phyloP scores from a whole-genome alignment of 2,329 filamentous ascomycete species.

The Aspergillus unguis region DNA sequence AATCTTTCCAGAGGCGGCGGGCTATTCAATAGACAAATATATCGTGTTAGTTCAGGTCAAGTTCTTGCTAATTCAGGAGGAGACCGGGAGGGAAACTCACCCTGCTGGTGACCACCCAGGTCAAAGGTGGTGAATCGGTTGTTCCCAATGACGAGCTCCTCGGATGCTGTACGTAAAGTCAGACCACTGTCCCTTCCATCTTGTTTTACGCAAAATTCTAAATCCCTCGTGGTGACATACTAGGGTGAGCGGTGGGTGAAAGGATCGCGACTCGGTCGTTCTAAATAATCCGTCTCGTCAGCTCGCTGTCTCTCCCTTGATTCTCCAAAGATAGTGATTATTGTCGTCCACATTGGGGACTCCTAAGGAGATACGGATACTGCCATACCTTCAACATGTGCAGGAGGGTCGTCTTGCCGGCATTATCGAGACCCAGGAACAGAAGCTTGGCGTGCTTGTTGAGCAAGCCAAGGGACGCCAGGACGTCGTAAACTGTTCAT shows the following conservation, averaged over 20 bases:
- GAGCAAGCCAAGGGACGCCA: constrained; percentile 79
- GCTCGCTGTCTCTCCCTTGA: background rate
- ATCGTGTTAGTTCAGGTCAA: background rate
- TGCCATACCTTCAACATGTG: constrained; percentile 84
- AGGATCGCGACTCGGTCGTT: constrained; percentile 91
- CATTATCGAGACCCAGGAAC: constrained; percentile 90
- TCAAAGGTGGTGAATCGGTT: constrained; percentile 95
- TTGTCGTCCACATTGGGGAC: too few relatives aligned
- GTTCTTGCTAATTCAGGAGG: background rate
- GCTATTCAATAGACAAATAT: constrained; percentile 41
- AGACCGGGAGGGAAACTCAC: constrained; percentile 45
- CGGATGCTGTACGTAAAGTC: constrained; percentile 60
- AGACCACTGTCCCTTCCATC: constrained; percentile 6
- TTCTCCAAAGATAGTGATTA: background rate
- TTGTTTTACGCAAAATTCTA: too few relatives aligned
- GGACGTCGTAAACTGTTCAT: constrained; percentile 75
- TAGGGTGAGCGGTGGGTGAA: constrained; percentile 86
- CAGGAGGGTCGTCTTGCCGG: constrained; percentile 87
- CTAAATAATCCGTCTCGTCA: constrained; percentile 41
- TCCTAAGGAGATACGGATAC: background rate
- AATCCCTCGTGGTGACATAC: constrained; percentile 50
- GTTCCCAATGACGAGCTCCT: constrained; percentile 89
- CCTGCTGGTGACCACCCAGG: constrained; percentile 89
- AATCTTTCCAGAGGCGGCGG: constrained; percentile 92
- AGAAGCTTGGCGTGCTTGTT: constrained; percentile 97